Evolutionary conservation across 257 asterid genomes (phyloP).

Genomic region (Galeopsis tetrahit): DNA sequence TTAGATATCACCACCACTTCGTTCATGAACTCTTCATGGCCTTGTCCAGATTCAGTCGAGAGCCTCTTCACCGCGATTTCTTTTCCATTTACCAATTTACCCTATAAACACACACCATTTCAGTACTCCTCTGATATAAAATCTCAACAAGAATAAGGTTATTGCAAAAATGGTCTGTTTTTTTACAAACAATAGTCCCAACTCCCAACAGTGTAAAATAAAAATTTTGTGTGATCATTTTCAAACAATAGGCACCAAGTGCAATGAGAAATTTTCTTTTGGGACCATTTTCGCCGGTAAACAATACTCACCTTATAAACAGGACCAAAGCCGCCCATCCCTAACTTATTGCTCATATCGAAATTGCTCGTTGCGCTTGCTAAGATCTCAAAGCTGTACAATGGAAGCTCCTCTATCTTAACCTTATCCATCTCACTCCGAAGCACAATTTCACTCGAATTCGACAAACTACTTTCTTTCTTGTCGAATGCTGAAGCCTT

Average conservation of each 20-base stretch:
- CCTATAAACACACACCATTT: conserved; percentile 31
- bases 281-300: no score
- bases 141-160: background rate
- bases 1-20: conserved; percentile 52
- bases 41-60: conserved; percentile 47
- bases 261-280: no score
- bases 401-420: conserved; percentile 45
- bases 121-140: background rate
- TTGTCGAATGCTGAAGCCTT: background rate
- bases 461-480: conserved; percentile 7
- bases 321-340: conserved; percentile 56
- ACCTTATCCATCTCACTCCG: conserved; percentile 31
- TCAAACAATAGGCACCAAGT: no score
- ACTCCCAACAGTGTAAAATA: no score
- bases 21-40: conserved; percentile 46
- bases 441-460: conserved; percentile 29
- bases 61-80: conserved; percentile 54
- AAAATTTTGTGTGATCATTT: no score
- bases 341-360: conserved; percentile 34
- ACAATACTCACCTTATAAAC: conserved; percentile 41
- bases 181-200: no score
- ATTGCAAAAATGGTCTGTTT: no score
- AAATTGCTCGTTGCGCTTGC: conserved; percentile 43
- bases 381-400: conserved; percentile 37
- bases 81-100: conserved; percentile 38